A percentile compares a stretch with the other conserved stretches of the same genome.
phyloP scores from a whole-genome alignment of 371 early-diverging fungal genomes.

The Mortierella sp. region DNA sequence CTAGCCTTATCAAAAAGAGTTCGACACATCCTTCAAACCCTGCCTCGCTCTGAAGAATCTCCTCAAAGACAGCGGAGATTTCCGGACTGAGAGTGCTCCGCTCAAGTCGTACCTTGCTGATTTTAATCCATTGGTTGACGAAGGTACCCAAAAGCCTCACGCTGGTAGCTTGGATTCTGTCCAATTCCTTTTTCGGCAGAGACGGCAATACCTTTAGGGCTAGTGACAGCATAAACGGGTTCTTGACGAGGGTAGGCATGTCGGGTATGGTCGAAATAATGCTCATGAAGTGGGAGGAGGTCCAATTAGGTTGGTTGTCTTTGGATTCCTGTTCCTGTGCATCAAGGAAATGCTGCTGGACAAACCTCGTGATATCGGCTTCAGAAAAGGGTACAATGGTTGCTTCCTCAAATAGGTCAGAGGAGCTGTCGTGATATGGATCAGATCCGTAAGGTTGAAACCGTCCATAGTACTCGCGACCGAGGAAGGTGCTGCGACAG shows the following conservation, averaged over 20 bases:
- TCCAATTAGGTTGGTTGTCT: not conserved
- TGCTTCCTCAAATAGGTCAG: not conserved
- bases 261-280: not conserved
- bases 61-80: not conserved
- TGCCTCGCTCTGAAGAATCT: too few species aligned
- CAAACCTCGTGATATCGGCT: not conserved
- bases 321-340: not conserved
- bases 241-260: not conserved
- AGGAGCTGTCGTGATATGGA: not conserved
- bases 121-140: not conserved
- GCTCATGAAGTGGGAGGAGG: not conserved
- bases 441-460: not conserved
- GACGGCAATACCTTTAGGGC: not conserved
- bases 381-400: not conserved
- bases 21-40: not conserved
- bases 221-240: not conserved
- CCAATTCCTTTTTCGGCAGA: not conserved
- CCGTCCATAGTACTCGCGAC: not conserved
- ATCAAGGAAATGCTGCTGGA: not conserved
- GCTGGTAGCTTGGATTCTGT: not conserved
- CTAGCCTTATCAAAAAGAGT: not conserved
- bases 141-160: not conserved
- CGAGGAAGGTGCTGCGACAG: not conserved
- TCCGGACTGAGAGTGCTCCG: not conserved
- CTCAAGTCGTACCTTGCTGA: not conserved